phyloP scores from a whole-genome alignment of 306 rosid genomes.

The Pterocarpus macrocarpus region DNA sequence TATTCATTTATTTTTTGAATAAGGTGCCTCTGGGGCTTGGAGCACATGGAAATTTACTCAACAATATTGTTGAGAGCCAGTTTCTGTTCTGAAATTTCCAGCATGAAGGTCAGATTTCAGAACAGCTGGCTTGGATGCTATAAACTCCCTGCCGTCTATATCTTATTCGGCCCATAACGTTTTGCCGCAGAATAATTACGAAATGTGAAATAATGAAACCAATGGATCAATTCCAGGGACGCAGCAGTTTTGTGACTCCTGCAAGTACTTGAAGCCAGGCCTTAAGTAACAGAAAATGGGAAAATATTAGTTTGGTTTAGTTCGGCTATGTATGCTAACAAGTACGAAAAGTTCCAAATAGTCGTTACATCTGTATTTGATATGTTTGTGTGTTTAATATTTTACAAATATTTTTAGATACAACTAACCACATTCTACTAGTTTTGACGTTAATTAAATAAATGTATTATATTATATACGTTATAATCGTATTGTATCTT shows the following conservation, averaged over 20 bases:
- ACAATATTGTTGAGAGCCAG: conserved; percentile 36
- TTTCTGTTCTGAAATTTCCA: conserved; percentile 47
- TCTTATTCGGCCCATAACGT: conserved; percentile 29
- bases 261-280: not conserved
- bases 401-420: too few relatives aligned
- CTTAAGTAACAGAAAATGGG: too few relatives aligned
- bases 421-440: too few relatives aligned
- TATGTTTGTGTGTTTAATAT: too few relatives aligned
- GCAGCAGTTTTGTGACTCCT: not conserved
- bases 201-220: conserved; percentile 6
- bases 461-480: too few relatives aligned
- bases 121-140: conserved; percentile 50
- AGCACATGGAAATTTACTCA: conserved; percentile 49
- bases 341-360: too few relatives aligned
- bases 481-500: too few relatives aligned
- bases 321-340: too few relatives aligned
- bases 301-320: too few relatives aligned
- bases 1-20: conserved; percentile 2
- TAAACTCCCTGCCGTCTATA: conserved; percentile 13
- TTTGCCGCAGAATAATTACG: conserved; percentile 9
- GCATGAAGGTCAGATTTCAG: conserved; percentile 36
- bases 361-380: too few relatives aligned
- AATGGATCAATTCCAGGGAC: conserved; percentile 9
- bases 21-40: conserved; percentile 37
- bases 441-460: too few relatives aligned